Conservation (phyloP, 352 stramenopile species). For the Globisporangium barbulae region DNA sequence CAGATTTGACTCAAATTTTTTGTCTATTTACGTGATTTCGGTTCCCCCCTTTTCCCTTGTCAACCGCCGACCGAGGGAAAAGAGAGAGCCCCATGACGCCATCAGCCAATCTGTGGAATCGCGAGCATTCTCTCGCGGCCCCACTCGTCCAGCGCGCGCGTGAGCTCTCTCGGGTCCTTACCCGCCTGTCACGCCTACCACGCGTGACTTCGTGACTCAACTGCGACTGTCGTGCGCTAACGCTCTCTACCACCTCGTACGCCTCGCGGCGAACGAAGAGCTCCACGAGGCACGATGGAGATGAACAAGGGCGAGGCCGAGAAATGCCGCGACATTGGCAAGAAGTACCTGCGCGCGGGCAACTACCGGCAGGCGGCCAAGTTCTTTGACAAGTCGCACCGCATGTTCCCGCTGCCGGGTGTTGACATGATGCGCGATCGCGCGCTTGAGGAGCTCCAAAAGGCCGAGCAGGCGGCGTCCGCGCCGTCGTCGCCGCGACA, state of each 20-base stretch:
- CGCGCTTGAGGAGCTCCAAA: constrained; percentile 52
- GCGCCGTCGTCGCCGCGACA: constrained; percentile 16
- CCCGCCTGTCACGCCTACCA: no score
- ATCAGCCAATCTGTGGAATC: no score
- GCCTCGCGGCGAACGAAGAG: not conserved
- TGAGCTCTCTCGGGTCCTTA: no score
- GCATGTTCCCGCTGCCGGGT: constrained; percentile 84
- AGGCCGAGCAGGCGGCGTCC: constrained; percentile 31
- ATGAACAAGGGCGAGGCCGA: constrained; percentile 92
- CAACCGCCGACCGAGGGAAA: not conserved
- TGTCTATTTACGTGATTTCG: not conserved
- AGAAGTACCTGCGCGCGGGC: constrained; percentile 81
- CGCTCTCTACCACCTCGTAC: not conserved
- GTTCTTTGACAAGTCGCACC: constrained; percentile 91
- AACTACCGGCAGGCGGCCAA: constrained; percentile 88
- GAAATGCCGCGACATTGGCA: constrained; percentile 89
- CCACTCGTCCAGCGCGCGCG: no score
- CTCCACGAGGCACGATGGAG: constrained; percentile 52
- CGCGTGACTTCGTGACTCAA: no score
- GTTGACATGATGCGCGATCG: constrained; percentile 80
- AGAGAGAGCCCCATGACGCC: not conserved
- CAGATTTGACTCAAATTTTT: not conserved
- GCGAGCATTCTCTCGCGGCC: no score
- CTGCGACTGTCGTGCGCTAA: not conserved
- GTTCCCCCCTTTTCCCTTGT: not conserved